Base-by-base conservation (phyloP, 2,329 filamentous ascomycete genomes). In the Endoconidiophora laricicola region DNA sequence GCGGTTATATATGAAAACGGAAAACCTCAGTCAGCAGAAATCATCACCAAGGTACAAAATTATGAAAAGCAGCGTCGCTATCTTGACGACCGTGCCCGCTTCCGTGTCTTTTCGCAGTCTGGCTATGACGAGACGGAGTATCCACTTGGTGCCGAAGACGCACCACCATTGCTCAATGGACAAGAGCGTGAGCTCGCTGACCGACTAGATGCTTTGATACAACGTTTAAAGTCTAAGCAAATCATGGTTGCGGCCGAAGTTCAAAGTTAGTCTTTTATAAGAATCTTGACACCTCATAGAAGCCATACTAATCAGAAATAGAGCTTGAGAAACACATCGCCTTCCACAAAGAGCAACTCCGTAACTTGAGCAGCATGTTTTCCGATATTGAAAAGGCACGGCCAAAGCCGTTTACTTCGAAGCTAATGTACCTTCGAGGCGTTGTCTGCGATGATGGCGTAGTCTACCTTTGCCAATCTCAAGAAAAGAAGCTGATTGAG, bases 361-460 rank as follows among this genome's bases (percentile, higher is more conserved):
- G 63, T 40, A 62, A 63, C n/a, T 55, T 69, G 5, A 62, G 65
- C 20, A 60, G 50, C 36, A 59, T 69, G n/a, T 57, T 69, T 12
- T 68, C 67, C 2, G 57, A 60, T 4, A 66, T 66, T 1, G 56
- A 65, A 47, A 66, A 67, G 53, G 62, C 60, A 16, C 60, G 65
- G 3, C 58, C 62, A 14, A 58, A 57, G 24, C 64, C 66, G 9
- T 64, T 69, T 60, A 59, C 56, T 2, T 67, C 65, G 58, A 66
- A 70, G 46, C 68, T 64, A 50, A 76, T 72, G 51, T 61, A 66
- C 1, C 65, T 78, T 3, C 69, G 73, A 36, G 74, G 74, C 23
- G 65, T 78, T 20, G 70, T 66, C 12, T 69, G 69, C 10, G 64
- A 64, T 0, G 60, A 62, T 10, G 66, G 70, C 46, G 60, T 72